Base-by-base conservation (phyloP, 352 stramenopile species). In the Pythium dissotocum region DNA sequence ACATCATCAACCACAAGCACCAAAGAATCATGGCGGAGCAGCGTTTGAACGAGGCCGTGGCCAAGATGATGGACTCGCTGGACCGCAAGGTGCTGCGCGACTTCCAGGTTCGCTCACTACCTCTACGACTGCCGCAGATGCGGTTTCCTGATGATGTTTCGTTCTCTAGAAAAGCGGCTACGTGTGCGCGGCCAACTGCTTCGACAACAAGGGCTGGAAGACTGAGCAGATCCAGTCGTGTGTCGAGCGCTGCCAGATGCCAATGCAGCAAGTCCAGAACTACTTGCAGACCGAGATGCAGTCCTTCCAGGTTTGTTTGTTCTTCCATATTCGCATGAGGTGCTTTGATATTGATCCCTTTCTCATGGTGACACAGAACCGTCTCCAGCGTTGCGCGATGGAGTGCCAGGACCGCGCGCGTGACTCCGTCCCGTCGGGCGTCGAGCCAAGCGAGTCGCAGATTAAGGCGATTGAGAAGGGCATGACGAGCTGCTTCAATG, bases 271-370 rank as follows among this genome's bases (percentile, higher is more conserved):
- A 70, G 70, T 94, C 40, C 86, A 96, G 68, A 78, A 88, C 71
- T 90, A 93, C 65, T 67, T 96, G 72, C 86, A 93, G 72, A 76
- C 87, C 48, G 88, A 96, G 74, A 82, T 96, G 74, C 81, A 93
- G 69, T 81, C 75, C 55, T 96, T 96, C 75, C 88, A 90, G 46
- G 46, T 53, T 53, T 7, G 46, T 53, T 16, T 18, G 18, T 6
- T 49, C 7, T n/a, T 49, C 48, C 14, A 46, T 36, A 26, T 14
- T 8, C 16, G 46, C 6, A 28, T 53, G 46, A 53, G 46, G 46
- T 8, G 46, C 46, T 53, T 28, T 18, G 46, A 28, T 28, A 14
- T 18, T 33, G 21, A 28, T 55, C 26, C 9, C 13, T 55, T 10
- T 5, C 4, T 13, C n/a, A 16, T 33, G 38, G 8, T n/a, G 7